Percentiles rank a stretch among this genome's conserved stretches.
Evolutionary conservation across 106 monocot genomes (phyloP).

Genomic region (Apostasia shenzhenica): DNA sequence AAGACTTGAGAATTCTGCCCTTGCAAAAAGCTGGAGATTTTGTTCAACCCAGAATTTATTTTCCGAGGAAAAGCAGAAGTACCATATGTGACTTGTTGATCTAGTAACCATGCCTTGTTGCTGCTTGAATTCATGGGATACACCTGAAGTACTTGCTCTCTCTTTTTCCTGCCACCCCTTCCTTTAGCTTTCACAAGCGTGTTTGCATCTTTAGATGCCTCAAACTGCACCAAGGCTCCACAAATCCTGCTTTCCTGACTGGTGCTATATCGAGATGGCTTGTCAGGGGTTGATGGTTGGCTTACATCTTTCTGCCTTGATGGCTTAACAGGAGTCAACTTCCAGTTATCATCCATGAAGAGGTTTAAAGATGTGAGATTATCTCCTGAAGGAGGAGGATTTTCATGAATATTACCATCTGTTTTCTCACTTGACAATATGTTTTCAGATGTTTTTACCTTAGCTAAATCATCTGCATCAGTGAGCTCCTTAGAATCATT

Average conservation of each 20-base stretch:
- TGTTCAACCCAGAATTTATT: neutral
- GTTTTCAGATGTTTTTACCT: slow-evolving; percentile 9
- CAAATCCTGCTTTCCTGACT: slow-evolving; percentile 4
- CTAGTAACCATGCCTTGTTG: neutral
- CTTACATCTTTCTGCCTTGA: neutral
- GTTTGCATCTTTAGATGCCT: slow-evolving; percentile 10
- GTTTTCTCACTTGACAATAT: slow-evolving; percentile 5
- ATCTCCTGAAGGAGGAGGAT: slow-evolving; percentile 11
- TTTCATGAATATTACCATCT: slow-evolving; percentile 7
- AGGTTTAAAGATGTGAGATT: slow-evolving; percentile 1
- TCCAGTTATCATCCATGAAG: neutral
- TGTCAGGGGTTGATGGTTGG: slow-evolving; percentile 6
- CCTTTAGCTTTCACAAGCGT: slow-evolving; percentile 12
- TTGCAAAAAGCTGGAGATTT: neutral
- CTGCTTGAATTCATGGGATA: slow-evolving; percentile 2
- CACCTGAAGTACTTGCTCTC: slow-evolving; percentile 6
- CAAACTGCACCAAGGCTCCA: slow-evolving; percentile 6
- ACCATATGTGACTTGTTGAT: neutral
- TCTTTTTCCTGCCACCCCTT: slow-evolving; percentile 12
- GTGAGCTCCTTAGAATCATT: slow-evolving; percentile 13
- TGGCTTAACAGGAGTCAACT: neutral
- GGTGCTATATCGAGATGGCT: slow-evolving; percentile 1
- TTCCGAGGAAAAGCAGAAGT: neutral
- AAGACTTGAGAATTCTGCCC: neutral
- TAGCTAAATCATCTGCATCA: slow-evolving; percentile 22